Conservation (phyloP, 2,329 filamentous ascomycete species). For the Exophiala sp. region DNA sequence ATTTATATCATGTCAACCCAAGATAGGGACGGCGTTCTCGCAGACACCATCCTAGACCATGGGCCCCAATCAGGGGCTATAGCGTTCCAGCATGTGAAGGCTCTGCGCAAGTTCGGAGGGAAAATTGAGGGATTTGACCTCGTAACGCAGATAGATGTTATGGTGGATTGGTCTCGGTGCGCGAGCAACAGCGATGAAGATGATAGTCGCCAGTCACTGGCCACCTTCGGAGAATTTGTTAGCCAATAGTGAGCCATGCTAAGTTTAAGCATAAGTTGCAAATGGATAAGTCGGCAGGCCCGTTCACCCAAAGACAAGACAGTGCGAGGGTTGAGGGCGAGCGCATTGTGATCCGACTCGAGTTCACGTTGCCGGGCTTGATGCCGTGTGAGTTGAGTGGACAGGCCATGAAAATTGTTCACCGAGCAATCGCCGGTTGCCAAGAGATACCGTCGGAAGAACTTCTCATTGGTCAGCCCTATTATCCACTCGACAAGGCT, state of each 20-base stretch:
- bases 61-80: background rate
- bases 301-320: background rate
- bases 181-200: background rate
- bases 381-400: too few relatives aligned
- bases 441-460: background rate
- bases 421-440: background rate
- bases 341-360: background rate
- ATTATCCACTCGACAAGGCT: background rate
- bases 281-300: conserved; percentile 14
- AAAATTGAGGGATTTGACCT: conserved; percentile 2
- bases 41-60: background rate
- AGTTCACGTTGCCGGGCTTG: too few relatives aligned
- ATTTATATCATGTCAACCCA: background rate
- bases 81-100: background rate
- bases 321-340: background rate
- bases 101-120: background rate
- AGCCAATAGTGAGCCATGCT: conserved; percentile 6
- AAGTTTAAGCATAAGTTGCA: conserved; percentile 13
- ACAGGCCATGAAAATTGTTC: too few relatives aligned
- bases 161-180: background rate
- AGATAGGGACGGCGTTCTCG: background rate
- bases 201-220: background rate
- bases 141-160: background rate
- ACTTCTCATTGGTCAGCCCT: background rate
- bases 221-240: background rate